Evolutionary conservation across 2,329 filamentous ascomycete genomes (phyloP).

Genomic region (Colletotrichum sidae): DNA sequence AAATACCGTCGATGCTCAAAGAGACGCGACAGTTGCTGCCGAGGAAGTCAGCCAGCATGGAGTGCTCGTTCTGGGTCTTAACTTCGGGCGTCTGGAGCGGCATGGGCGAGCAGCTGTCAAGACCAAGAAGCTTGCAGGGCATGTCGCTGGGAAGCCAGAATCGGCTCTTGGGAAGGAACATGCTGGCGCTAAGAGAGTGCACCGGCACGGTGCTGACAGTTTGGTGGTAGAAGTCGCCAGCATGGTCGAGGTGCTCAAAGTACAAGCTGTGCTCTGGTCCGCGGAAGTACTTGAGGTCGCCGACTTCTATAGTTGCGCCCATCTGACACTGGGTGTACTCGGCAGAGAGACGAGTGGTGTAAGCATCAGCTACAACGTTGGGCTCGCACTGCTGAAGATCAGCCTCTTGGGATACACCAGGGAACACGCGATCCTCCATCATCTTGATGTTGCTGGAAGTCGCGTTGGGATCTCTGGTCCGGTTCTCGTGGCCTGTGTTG

Average conservation of each 20-base stretch:
- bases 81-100: not conserved
- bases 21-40: constrained; percentile 58
- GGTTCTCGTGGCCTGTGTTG: constrained; percentile 28
- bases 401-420: constrained; percentile 27
- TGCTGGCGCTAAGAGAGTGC: constrained; percentile 65
- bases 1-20: constrained; percentile 50
- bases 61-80: not conserved
- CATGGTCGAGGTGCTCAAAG: constrained; percentile 61
- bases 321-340: constrained; percentile 63
- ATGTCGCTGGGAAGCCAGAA: constrained; percentile 50
- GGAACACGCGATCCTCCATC: constrained; percentile 35
- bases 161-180: constrained; percentile 63
- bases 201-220: constrained; percentile 61
- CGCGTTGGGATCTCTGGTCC: not conserved
- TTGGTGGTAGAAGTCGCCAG: constrained; percentile 61
- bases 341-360: constrained; percentile 48
- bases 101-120: constrained; percentile 16
- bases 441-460: not conserved
- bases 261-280: constrained; percentile 58
- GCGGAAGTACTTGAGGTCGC: constrained; percentile 63
- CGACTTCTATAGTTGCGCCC: constrained; percentile 67
- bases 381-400: constrained; percentile 17
- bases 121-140: constrained; percentile 42
- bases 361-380: constrained; percentile 41
- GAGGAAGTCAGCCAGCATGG: constrained; percentile 18